These are phyloP conservation scores for Globisporangium paddicum DNA, from an alignment of 352 stramenopile genomes.

Conservation along the genomic window DNA sequence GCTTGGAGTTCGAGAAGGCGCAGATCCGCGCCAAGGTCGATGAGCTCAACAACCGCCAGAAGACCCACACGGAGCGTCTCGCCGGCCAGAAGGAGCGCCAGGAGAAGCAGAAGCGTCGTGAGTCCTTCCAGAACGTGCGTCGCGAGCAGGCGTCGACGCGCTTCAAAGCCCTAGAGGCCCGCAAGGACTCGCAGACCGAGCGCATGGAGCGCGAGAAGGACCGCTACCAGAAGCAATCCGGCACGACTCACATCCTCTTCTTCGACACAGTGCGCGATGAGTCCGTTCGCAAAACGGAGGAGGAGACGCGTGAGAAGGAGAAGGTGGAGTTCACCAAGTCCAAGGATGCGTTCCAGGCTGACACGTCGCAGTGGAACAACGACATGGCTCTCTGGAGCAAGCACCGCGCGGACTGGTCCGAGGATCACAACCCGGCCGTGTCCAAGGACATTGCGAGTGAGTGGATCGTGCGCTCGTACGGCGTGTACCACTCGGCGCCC, in stretches of 20 bases:
- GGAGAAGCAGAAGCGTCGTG: constrained; percentile 64
- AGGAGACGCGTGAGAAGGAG: constrained; percentile 79
- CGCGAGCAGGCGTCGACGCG: constrained; percentile 64
- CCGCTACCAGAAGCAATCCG: constrained; percentile 66
- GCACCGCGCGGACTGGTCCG: constrained; percentile 83
- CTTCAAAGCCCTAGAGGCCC: constrained; percentile 76
- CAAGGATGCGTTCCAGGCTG: constrained; percentile 84
- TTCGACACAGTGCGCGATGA: constrained; percentile 79
- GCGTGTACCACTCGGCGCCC: constrained; percentile 62
- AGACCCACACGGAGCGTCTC: constrained; percentile 68
- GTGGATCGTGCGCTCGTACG: constrained; percentile 85
- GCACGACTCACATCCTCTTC: constrained; percentile 78
- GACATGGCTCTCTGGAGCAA: constrained; percentile 87
- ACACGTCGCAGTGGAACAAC: constrained; percentile 86
- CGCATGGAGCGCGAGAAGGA: constrained; percentile 84
- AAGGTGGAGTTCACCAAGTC: constrained; percentile 89
- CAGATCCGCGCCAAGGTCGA: constrained; percentile 82
- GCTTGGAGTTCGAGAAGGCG: constrained; percentile 81
- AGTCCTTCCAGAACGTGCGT: constrained; percentile 66
- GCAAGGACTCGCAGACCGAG: constrained; percentile 75
- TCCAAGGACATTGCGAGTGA: constrained; percentile 87
- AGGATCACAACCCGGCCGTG: constrained; percentile 83
- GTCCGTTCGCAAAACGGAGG: constrained; percentile 63
- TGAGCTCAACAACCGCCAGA: constrained; percentile 53
- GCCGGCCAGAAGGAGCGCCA: constrained; percentile 53